Conservation (phyloP, 2,329 filamentous ascomycete species). For the Scytalidium lignicola region DNA sequence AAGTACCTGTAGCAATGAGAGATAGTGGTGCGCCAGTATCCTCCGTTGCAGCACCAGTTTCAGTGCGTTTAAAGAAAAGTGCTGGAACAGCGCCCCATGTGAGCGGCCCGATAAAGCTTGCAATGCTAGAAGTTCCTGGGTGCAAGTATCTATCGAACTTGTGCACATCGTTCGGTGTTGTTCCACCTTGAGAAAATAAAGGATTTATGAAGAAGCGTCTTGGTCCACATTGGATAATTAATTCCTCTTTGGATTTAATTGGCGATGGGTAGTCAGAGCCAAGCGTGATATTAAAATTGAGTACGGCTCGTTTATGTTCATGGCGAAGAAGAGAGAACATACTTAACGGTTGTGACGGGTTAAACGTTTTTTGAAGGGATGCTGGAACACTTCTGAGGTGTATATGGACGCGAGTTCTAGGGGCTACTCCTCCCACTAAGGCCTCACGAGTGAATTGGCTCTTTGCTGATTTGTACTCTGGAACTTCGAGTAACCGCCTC, state of each 20-base stretch:
- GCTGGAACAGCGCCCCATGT: constrained; percentile 91
- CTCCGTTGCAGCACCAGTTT: constrained; percentile 36
- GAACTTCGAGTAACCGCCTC: constrained; percentile 76
- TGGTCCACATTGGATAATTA: constrained; percentile 87
- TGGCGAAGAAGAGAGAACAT: constrained; percentile 87
- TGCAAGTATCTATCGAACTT: constrained; percentile 93
- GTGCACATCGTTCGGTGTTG: constrained; percentile 93
- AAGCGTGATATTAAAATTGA: constrained; percentile 87
- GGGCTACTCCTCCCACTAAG: constrained; percentile 77
- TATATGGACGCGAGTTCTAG: constrained; percentile 78
- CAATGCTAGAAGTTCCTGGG: constrained; percentile 83
- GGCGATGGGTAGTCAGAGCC: constrained; percentile 70
- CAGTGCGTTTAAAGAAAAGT: constrained; percentile 71
- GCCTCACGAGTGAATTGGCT: constrained; percentile 75
- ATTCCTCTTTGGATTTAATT: constrained; percentile 85
- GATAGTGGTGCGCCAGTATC: constrained; percentile 52
- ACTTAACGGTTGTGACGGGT: constrained; percentile 56
- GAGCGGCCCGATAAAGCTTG: constrained; percentile 82
- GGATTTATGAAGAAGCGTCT: constrained; percentile 85
- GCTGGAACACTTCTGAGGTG: constrained; percentile 60
- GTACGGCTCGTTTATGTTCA: constrained; percentile 86
- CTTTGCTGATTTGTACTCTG: constrained; percentile 83
- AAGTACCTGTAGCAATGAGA: constrained; percentile 82
- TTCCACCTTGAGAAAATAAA: constrained; percentile 82
- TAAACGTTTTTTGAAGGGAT: constrained; percentile 47